These are phyloP conservation scores for Aegilops longissima DNA, from an alignment of 176 grass and related monocot genomes.

Conservation along the genomic window DNA sequence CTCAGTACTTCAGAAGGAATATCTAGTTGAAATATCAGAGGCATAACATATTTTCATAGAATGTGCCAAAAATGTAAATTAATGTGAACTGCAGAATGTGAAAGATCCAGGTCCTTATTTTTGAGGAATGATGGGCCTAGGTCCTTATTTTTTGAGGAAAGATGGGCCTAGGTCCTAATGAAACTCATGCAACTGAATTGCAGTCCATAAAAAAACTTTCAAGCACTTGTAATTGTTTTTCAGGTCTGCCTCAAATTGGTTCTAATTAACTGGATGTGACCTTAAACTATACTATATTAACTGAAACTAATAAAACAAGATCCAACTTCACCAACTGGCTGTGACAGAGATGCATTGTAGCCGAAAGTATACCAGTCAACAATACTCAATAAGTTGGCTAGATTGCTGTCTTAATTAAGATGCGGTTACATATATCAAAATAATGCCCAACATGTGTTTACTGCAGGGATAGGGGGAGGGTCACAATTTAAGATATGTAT, in stretches of 20 bases:
- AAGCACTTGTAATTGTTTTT: background rate
- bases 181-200: background rate
- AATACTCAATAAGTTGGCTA: background rate
- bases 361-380: background rate
- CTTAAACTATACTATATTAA: background rate
- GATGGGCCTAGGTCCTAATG: background rate
- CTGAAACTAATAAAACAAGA: constrained; percentile 11
- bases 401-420: background rate
- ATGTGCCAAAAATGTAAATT: background rate
- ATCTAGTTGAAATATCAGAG: background rate
- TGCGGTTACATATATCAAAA: background rate
- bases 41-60: background rate
- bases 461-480: background rate
- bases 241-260: background rate
- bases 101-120: too few relatives aligned
- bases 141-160: too few relatives aligned
- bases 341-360: background rate
- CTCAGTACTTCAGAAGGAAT: constrained; percentile 8
- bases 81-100: background rate
- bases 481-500: background rate
- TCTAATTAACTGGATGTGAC: constrained; percentile 2
- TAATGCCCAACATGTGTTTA: background rate
- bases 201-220: background rate
- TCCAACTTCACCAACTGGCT: background rate
- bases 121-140: too few relatives aligned